These are phyloP conservation scores for Macroventuria anomochaeta DNA, from an alignment of 2,329 filamentous ascomycete species.

Conservation along the genomic window DNA sequence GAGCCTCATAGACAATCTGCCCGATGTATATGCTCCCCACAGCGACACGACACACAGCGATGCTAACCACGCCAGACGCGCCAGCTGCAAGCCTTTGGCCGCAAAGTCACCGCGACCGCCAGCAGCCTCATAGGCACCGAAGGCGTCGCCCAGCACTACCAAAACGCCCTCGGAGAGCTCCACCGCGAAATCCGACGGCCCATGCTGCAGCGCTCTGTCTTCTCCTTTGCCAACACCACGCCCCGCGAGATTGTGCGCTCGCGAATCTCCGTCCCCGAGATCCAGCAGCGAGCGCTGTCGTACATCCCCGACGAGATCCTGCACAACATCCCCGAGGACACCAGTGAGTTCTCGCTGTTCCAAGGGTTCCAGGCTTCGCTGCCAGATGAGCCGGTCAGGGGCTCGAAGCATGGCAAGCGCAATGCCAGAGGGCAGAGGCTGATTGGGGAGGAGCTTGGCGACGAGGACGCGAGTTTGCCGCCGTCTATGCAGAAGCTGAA, in stretches of 20 bases:
- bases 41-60: not conserved
- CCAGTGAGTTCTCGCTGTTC: slow-evolving; percentile 89
- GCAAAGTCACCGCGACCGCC: slow-evolving; percentile 94
- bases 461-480: slow-evolving; percentile 62
- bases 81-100: slow-evolving; percentile 88
- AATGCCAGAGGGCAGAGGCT: slow-evolving; percentile 78
- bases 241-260: slow-evolving; percentile 94
- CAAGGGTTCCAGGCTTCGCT: slow-evolving; percentile 94
- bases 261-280: slow-evolving; percentile 87
- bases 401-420: slow-evolving; percentile 66
- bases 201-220: slow-evolving; percentile 84
- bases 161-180: slow-evolving; percentile 85
- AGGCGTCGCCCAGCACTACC: slow-evolving; percentile 71
- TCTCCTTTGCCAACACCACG: slow-evolving; percentile 86
- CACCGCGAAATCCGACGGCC: slow-evolving; percentile 88
- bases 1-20: slow-evolving; percentile 41
- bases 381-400: slow-evolving; percentile 65
- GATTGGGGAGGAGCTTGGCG: slow-evolving; percentile 65
- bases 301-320: slow-evolving; percentile 91
- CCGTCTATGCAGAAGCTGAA: slow-evolving; percentile 76
- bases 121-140: slow-evolving; percentile 78
- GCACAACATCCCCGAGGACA: slow-evolving; percentile 83
- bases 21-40: slow-evolving; percentile 33
- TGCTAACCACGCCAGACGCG: slow-evolving; percentile 66
- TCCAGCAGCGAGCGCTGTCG: slow-evolving; percentile 88